phyloP scores from a whole-genome alignment of 2,329 filamentous ascomycete genomes.

The Berkeleyomyces rouxiae region DNA sequence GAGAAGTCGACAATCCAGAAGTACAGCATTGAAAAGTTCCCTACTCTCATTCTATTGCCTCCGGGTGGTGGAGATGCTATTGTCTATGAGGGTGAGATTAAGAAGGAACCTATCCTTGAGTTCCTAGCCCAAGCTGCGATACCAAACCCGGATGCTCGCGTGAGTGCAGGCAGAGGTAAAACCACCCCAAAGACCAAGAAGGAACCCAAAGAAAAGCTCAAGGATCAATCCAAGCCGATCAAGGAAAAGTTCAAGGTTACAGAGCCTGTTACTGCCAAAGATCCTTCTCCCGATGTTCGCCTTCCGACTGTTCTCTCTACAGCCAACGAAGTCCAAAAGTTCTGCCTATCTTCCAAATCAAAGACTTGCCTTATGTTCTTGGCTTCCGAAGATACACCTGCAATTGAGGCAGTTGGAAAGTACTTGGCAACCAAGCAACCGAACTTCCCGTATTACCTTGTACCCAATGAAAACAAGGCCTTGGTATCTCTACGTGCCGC shows the following conservation, averaged over 20 bases:
- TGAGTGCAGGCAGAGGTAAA: constrained; percentile 24
- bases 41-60: constrained; percentile 64
- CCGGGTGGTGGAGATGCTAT: constrained; percentile 51
- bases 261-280: not conserved
- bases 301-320: constrained; percentile 28
- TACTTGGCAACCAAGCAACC: not conserved
- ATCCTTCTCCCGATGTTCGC: constrained; percentile 43
- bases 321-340: constrained; percentile 42
- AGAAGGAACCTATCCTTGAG: constrained; percentile 62
- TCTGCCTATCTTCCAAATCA: constrained; percentile 61
- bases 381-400: constrained; percentile 28
- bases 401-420: not conserved
- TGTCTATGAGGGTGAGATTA: constrained; percentile 66
- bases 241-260: constrained; percentile 20
- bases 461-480: not conserved
- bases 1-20: constrained; percentile 53
- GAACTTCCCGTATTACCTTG: not conserved
- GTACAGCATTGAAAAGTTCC: constrained; percentile 65
- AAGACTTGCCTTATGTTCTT: constrained; percentile 71
- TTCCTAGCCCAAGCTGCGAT: constrained; percentile 67
- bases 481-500: not conserved
- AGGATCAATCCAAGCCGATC: constrained; percentile 26
- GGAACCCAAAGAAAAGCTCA: constrained; percentile 25
- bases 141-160: constrained; percentile 57
- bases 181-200: constrained; percentile 26